Base-by-base conservation (phyloP, 202 grass and related monocot genomes). In the Digitaria exilis region DNA sequence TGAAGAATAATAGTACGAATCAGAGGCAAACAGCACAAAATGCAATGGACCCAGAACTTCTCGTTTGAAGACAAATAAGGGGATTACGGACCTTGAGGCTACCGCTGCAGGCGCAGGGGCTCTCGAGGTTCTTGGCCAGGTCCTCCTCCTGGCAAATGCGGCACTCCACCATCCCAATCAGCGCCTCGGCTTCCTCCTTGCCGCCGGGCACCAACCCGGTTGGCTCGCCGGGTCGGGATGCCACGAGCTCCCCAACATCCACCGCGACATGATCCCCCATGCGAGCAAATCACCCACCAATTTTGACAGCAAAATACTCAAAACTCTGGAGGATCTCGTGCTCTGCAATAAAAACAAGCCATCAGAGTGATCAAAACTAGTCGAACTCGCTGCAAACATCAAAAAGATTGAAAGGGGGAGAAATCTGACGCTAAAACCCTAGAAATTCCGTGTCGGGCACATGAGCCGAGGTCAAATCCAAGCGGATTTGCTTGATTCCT, bases 91-190 rank as follows among this genome's bases (percentile, higher is more conserved):
- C 94, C 94, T 97, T 94, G 43, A 97, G 87, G 85, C 94, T 97
- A 69, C 94, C 94, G 45, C 52, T 89, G 70, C 92, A 94, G 59
- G 88, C 92, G 69, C 94, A 97, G 26, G 94, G 94, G 18, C 78
- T 92, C 87, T 97, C 94, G 43, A 97, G 87, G 14, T 97, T 94
- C 70, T 89, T 92, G 6, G 71, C 54, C 25, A 87, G 78, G 77
- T 97, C 94, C 81, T 97, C 92, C 51, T 97, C 94, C 61, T 97
- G 94, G 90, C 94, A 97, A 82, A 97, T 97, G 80, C 94, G 94
- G 73, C 94, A 97, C 75, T 97, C 92, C 54, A 80, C 88, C 31
- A 77, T 85, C 78, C 79, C 82, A 85, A 94, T 92, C 75, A 92
- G 92, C 21, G 88, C 69, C 56, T 85, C 87, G 19, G 58, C 61